Evolutionary conservation across 1,284 basidiomycete genomes (phyloP).

Genomic region (Stereum hirsutum): DNA sequence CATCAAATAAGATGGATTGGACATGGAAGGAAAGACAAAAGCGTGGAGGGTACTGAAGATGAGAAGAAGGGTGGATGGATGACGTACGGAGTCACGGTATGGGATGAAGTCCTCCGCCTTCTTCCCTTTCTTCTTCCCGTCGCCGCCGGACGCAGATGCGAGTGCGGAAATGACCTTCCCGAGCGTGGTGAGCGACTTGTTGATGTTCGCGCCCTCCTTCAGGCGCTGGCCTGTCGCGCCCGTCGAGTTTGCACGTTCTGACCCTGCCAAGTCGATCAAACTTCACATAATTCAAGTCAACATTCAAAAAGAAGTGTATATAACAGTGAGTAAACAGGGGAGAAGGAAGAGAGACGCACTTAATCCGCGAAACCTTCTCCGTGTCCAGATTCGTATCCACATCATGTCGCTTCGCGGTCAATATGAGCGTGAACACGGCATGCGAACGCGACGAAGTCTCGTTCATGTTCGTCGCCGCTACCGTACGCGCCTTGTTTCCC

Average conservation of each 20-base stretch:
- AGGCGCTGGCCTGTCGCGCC: conserved; percentile 92
- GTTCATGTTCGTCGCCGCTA: conserved; percentile 99
- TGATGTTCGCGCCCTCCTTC: conserved; percentile 97
- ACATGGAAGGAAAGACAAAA: not conserved
- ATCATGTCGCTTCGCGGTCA: conserved; percentile 88
- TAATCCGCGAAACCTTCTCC: conserved; percentile 95
- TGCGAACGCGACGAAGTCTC: conserved; percentile 98
- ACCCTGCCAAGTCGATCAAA: conserved; percentile 94
- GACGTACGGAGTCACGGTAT: conserved; percentile 83
- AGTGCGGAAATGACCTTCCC: conserved; percentile 95
- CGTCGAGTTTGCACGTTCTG: conserved; percentile 92
- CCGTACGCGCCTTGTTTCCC: conserved; percentile 95
- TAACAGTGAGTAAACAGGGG: conserved; percentile 11
- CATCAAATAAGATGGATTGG: too few species aligned
- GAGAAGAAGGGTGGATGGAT: not conserved
- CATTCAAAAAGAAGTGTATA: conserved; percentile 10
- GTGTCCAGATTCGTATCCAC: conserved; percentile 78
- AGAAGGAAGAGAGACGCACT: conserved; percentile 32
- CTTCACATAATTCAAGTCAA: conserved; percentile 23
- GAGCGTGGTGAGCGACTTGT: conserved; percentile 94
- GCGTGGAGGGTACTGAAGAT: not conserved
- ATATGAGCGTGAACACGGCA: conserved; percentile 91
- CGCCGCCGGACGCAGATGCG: conserved; percentile 65
- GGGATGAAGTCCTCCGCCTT: conserved; percentile 87
- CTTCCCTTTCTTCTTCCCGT: conserved; percentile 74